Base-by-base conservation (phyloP, 768 basidiomycete species). In the Peribolospora kevripleyi region DNA sequence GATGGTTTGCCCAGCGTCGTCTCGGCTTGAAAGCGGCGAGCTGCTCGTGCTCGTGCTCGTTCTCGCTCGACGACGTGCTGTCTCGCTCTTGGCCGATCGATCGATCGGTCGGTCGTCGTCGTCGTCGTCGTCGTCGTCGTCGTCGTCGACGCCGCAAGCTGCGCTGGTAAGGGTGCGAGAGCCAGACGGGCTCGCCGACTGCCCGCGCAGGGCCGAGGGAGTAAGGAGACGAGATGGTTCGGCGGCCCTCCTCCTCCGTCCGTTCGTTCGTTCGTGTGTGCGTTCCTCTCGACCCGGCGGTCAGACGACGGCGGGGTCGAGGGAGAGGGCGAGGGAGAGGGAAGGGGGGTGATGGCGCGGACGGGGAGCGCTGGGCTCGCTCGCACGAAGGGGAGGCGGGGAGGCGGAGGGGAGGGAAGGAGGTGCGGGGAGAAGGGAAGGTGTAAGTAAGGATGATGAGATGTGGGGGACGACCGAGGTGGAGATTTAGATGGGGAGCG, bases 321-420 rank as follows among this genome's bases (percentile, higher is more conserved):
- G 36, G 46, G 46, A 39, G 43, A 46, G 45, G 39, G 46, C 5
- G 51, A 52, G 51, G 10, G 51, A 43, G 40, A 51, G 41, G 10
- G 53, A 47, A 6, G 50, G 14, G 25, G 45, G 40, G 46, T 5
- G 51, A 52, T 41, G 11, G 51, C 42, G 40, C 41, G 41, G 10
- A 47, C 46, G 5, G 50, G 9, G 14, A 42, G 47, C 5, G 53
- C 48, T 10, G 58, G 55, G 42, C 50, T 51, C 11, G 58, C 55
- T 3, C 55, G 41, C 3, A 55, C 50, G 3, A 53, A 56, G 6
- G 58, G 58, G 1, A 55, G 58, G 2, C 55, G 58, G 0, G 58
- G 36, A 2, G 58, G 58, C 7, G 55, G 52, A 7, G 56, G 42
- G 11, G 58, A 51, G 4, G 58, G 52, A 10, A 59, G 58, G 40